Conservation (phyloP, 2,329 filamentous ascomycete species). For the Sarocladium strictum region DNA sequence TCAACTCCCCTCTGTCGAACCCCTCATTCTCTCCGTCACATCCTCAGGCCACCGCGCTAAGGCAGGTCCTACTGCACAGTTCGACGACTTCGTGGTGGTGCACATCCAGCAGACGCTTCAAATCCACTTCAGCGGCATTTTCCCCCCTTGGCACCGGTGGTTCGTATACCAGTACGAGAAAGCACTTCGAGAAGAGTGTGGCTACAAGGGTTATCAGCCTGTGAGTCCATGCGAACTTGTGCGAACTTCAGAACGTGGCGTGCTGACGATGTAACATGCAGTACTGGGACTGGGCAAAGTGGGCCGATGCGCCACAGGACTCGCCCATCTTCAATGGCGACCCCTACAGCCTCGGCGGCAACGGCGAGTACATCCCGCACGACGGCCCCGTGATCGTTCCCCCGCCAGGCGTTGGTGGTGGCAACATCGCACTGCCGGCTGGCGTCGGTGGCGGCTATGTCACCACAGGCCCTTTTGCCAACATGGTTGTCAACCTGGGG, state of each 20-base stretch:
- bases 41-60: not conserved
- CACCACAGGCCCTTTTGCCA: slow-evolving; percentile 36
- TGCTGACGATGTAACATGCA: slow-evolving; percentile 12
- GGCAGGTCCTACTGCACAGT: slow-evolving; percentile 14
- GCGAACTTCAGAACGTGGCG: not conserved
- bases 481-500: slow-evolving; percentile 28
- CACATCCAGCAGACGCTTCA: slow-evolving; percentile 32
- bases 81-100: slow-evolving; percentile 33
- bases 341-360: slow-evolving; percentile 37
- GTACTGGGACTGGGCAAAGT: slow-evolving; percentile 46
- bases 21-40: not conserved
- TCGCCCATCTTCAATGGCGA: slow-evolving; percentile 49
- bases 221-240: not conserved
- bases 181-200: slow-evolving; percentile 23
- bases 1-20: not conserved
- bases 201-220: slow-evolving; percentile 25
- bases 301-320: slow-evolving; percentile 33
- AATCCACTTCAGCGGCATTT: slow-evolving; percentile 26
- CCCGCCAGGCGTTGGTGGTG: slow-evolving; percentile 19
- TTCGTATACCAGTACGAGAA: slow-evolving; percentile 17
- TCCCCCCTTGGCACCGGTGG: slow-evolving; percentile 37
- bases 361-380: slow-evolving; percentile 32
- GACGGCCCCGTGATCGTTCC: slow-evolving; percentile 23
- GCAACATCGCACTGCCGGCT: slow-evolving; percentile 13
- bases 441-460: slow-evolving; percentile 49